Conservation (phyloP, 352 stramenopile species). For the Globisporangium nodosum region DNA sequence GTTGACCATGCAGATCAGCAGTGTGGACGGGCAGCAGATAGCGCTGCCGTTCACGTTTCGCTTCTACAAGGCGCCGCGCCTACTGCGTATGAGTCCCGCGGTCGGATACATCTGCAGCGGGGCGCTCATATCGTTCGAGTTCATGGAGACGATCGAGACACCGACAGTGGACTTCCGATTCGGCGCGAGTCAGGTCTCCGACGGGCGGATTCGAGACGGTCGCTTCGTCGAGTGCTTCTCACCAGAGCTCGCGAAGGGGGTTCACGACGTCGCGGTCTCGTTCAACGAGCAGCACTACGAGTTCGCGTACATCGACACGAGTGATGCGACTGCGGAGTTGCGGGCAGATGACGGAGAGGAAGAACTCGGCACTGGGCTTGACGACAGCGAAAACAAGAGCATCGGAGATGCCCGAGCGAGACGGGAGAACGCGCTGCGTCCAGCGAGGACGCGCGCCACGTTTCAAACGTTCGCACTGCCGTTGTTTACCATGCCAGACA, state of each 20-base stretch:
- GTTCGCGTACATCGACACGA: slow-evolving; percentile 11
- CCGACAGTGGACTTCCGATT: slow-evolving; percentile 63
- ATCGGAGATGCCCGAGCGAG: background rate
- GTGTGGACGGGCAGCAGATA: slow-evolving; percentile 41
- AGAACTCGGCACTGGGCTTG: background rate
- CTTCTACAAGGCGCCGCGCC: slow-evolving; percentile 43
- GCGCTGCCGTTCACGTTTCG: slow-evolving; percentile 46
- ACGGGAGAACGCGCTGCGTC: background rate
- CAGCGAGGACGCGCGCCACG: slow-evolving; percentile 10
- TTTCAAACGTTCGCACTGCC: slow-evolving; percentile 59
- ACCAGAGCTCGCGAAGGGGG: slow-evolving; percentile 34
- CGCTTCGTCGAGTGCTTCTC: slow-evolving; percentile 64
- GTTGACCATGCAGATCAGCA: slow-evolving; percentile 53
- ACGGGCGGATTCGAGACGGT: slow-evolving; percentile 28
- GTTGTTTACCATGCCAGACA: slow-evolving; percentile 41
- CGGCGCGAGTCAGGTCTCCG: slow-evolving; percentile 23
- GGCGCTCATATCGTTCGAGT: slow-evolving; percentile 62
- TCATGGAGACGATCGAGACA: slow-evolving; percentile 45
- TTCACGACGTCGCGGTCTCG: slow-evolving; percentile 43
- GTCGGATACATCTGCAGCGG: slow-evolving; percentile 61
- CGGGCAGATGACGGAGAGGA: background rate
- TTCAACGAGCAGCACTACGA: slow-evolving; percentile 73
- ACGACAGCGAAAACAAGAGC: background rate
- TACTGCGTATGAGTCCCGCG: slow-evolving; percentile 44
- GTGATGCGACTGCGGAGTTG: background rate